Evolutionary conservation across 257 asterid genomes (phyloP), one percentile per base, ranked within the genome.

Genomic region (Solanum megistacrolobum): DNA sequence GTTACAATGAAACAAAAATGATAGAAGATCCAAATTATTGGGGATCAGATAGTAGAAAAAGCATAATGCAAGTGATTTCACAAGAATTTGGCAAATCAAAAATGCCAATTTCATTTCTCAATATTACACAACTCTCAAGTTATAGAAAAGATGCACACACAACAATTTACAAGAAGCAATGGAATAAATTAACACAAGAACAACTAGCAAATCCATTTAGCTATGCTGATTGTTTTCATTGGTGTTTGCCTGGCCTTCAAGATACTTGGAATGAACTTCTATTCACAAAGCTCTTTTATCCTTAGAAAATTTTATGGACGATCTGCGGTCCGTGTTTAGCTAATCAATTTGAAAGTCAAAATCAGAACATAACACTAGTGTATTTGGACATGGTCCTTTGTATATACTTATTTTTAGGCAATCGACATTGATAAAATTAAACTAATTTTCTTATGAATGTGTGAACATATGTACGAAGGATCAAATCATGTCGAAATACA

Each of bases 181-280:
- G 91, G 93, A 87, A 34, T n/a, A 93, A 89, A 3, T 69, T 95
- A 32, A 92, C 95, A 0, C 86, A 88, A 7, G 65, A 92, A 38
- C 93, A 95, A 85, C 46, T 88, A 6, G 94, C 95, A 0, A 89
- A 93, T 58, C 97, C 97, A 1, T 81, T 11, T 5, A 89, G 93
- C 88, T 94, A 92, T 36, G 98, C 99, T 0, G 98, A 96, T 73
- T 96, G 99, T 91, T 91, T 95, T 9, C 99, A 96, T 55, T 96
- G 99, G 99, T 96, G 99, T 46, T 86, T 96, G 62, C 99, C 98
- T 3, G 85, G 85, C 18, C 69, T 82, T 48, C 85, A 20, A 82
- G 69, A 82, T 29, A 82, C 69, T 82, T 82, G 85, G 85, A 82
- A 82, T 48, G 85, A 82, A 18, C 69, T 82, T 29, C 2, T 82